A percentile compares a stretch with the other conserved stretches of the same genome.
Conservation (phyloP, 305 asterid species). For the Fraxinus sp. region DNA sequence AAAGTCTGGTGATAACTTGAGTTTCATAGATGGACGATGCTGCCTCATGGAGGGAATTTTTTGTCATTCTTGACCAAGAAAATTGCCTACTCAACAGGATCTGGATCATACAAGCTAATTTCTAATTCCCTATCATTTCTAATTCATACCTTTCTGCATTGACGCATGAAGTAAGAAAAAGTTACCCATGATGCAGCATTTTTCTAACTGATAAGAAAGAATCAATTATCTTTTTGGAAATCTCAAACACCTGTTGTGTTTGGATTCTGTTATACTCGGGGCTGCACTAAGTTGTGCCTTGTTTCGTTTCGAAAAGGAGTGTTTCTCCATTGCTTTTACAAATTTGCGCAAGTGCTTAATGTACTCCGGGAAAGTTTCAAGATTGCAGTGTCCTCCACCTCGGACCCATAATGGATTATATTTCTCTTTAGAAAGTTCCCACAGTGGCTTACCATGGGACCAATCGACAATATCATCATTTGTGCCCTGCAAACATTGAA, state of each 20-base stretch:
- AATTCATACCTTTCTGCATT: constrained; percentile 1
- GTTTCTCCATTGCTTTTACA: constrained; percentile 80
- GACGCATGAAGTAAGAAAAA: constrained; percentile 4
- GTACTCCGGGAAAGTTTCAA: constrained; percentile 89
- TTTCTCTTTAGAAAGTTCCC: constrained; percentile 92
- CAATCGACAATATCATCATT: constrained; percentile 80
- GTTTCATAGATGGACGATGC: not conserved
- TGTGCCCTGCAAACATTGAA: constrained; percentile 65
- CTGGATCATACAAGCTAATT: constrained; percentile 6
- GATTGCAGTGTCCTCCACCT: constrained; percentile 97
- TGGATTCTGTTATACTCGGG: constrained; percentile 46
- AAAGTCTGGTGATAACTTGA: not conserved
- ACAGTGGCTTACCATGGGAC: constrained; percentile 86
- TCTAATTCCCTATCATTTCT: constrained; percentile 4
- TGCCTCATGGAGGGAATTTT: not conserved
- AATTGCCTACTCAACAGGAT: not conserved
- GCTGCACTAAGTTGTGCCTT: constrained; percentile 31
- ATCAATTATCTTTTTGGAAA: constrained; percentile 49
- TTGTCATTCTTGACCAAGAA: not conserved
- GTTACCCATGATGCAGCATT: not conserved
- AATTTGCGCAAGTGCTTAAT: constrained; percentile 78
- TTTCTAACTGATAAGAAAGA: constrained; percentile 18
- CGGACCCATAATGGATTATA: constrained; percentile 91
- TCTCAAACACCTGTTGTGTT: constrained; percentile 78
- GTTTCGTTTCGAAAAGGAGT: constrained; percentile 61